Percentiles rank a stretch among this genome's conserved stretches.
These are phyloP conservation scores for Candida argentea DNA, from an alignment of 805 yeast genomes.

Conservation along the genomic window DNA sequence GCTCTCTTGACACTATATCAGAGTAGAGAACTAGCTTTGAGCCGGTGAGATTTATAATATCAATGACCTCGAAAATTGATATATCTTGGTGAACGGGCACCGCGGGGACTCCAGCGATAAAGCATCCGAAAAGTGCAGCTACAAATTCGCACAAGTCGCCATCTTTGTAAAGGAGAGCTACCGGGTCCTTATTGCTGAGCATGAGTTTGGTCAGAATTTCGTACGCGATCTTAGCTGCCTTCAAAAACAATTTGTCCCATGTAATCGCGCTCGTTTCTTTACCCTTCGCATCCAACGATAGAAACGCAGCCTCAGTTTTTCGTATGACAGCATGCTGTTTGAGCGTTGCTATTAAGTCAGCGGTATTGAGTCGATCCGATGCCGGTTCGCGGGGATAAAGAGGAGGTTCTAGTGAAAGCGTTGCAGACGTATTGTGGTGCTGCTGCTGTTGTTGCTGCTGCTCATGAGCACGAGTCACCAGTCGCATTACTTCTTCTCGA, in stretches of 20 bases:
- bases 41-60: slow-evolving; percentile 63
- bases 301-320: slow-evolving; percentile 56
- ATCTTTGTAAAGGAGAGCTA: slow-evolving; percentile 73
- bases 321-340: slow-evolving; percentile 61
- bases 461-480: slow-evolving; percentile 25
- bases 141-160: slow-evolving; percentile 79
- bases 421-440: slow-evolving; percentile 18
- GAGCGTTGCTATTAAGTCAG: slow-evolving; percentile 61
- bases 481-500: slow-evolving; percentile 33
- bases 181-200: slow-evolving; percentile 72
- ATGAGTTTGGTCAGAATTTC: slow-evolving; percentile 66
- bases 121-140: slow-evolving; percentile 82
- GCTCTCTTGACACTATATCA: slow-evolving; percentile 62
- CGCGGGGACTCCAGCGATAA: slow-evolving; percentile 88
- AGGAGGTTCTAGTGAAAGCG: slow-evolving; percentile 49
- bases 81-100: slow-evolving; percentile 80
- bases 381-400: slow-evolving; percentile 46
- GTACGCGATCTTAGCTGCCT: slow-evolving; percentile 83
- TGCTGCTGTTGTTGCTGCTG: slow-evolving; percentile 15
- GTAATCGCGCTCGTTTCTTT: slow-evolving; percentile 67
- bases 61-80: slow-evolving; percentile 57
- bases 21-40: slow-evolving; percentile 74
- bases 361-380: slow-evolving; percentile 17
- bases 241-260: slow-evolving; percentile 81
- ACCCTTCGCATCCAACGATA: slow-evolving; percentile 67